Conservation (phyloP, 2,329 filamentous ascomycete species). For the Xylariaceae sp. region DNA sequence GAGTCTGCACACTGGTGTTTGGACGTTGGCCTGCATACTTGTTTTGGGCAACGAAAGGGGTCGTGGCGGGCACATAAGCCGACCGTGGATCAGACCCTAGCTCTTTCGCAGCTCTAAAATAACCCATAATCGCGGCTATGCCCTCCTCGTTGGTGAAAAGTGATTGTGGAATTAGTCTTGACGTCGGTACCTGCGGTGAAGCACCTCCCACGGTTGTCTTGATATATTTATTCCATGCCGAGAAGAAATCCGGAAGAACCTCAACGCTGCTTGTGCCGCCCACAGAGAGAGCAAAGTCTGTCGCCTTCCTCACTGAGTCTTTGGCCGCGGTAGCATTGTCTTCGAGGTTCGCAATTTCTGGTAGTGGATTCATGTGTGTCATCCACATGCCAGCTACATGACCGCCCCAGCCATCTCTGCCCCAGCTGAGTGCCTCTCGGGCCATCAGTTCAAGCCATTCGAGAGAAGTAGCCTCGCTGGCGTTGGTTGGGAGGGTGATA, state of each 20-base stretch:
- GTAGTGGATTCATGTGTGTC: conserved; percentile 18
- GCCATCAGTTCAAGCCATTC: conserved; percentile 18
- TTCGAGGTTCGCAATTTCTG: conserved; percentile 9
- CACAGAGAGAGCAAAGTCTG: conserved; percentile 17
- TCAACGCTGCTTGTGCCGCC: conserved; percentile 18
- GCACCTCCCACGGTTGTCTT: conserved; percentile 15
- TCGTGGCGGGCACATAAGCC: conserved; percentile 19
- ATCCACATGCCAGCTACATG: conserved; percentile 20
- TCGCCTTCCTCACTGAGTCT: conserved; percentile 13
- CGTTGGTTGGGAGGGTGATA: conserved; percentile 20
- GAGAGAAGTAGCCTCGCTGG: conserved; percentile 13
- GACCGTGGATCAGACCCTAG: conserved; percentile 18
- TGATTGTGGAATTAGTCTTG: conserved; percentile 12
- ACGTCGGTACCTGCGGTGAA: neutral
- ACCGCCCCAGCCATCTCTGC: conserved; percentile 19
- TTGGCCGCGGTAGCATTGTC: conserved; percentile 16
- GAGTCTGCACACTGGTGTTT: conserved; percentile 1
- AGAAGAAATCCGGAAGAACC: conserved; percentile 15
- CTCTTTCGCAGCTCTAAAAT: conserved; percentile 14
- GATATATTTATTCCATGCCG: conserved; percentile 16
- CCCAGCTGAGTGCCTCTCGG: conserved; percentile 20
- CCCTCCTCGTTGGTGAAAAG: conserved; percentile 17
- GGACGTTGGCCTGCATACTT: conserved; percentile 1
- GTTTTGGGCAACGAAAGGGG: conserved; percentile 15
- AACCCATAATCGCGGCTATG: conserved; percentile 15